Conservation (phyloP, 2,329 filamentous ascomycete species). For the Botryosphaeria dothidea region DNA sequence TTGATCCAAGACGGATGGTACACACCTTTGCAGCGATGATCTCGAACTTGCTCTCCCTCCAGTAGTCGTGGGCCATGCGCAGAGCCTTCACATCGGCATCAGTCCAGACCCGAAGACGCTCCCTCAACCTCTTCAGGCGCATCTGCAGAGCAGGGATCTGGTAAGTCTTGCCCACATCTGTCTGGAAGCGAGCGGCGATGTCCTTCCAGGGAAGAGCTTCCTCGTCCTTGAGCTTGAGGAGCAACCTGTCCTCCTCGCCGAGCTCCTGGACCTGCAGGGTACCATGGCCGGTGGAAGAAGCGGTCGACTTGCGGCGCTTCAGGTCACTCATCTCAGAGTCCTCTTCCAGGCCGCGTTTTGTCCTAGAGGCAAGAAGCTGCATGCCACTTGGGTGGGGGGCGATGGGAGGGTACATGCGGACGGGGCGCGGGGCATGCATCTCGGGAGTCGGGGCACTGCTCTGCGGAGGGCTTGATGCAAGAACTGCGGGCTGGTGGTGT, state of each 20-base stretch:
- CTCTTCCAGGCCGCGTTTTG: conserved; percentile 42
- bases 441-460: conserved; percentile 33
- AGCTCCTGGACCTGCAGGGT: conserved; percentile 42
- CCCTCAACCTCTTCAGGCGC: conserved; percentile 54
- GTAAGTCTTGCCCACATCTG: conserved; percentile 49
- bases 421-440: conserved; percentile 34
- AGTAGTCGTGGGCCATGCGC: conserved; percentile 53
- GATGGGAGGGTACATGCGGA: conserved; percentile 45
- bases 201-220: conserved; percentile 57
- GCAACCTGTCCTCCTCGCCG: conserved; percentile 52
- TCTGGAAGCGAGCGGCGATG: conserved; percentile 52
- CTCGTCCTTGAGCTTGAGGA: conserved; percentile 54
- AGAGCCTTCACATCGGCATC: conserved; percentile 53
- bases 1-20: not conserved
- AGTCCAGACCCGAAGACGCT: conserved; percentile 53
- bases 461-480: conserved; percentile 18
- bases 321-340: conserved; percentile 31
- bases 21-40: conserved; percentile 53
- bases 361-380: conserved; percentile 29
- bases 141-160: conserved; percentile 57
- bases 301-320: conserved; percentile 44
- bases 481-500: conserved; percentile 21
- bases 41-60: conserved; percentile 55
- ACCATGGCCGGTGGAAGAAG: conserved; percentile 28
- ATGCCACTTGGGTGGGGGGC: conserved; percentile 44